Percentiles rank a stretch among this genome's conserved stretches.
These are phyloP conservation scores for Psilocybe cubensis DNA, from an alignment of 768 basidiomycete species.

Conservation along the genomic window DNA sequence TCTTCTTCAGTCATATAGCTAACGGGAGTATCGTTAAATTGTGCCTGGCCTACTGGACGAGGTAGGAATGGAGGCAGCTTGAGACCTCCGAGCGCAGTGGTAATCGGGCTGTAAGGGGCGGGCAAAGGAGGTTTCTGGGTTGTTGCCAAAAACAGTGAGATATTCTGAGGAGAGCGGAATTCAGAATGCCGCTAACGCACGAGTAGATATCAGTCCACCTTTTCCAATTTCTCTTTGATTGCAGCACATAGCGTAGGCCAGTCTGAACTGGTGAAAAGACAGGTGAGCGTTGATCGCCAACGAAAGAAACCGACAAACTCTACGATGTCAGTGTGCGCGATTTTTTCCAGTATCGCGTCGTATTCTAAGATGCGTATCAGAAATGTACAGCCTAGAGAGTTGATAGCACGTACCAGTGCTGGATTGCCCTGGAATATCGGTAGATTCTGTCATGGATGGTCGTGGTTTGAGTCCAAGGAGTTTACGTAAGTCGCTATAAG, in stretches of 20 bases:
- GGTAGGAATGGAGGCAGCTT: constrained; percentile 77
- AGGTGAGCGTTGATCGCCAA: constrained; percentile 6
- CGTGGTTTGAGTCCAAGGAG: background rate
- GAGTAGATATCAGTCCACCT: constrained; percentile 46
- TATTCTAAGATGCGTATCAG: constrained; percentile 29
- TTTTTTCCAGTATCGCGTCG: constrained; percentile 58
- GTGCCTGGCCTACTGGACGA: constrained; percentile 51
- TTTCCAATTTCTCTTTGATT: constrained; percentile 70
- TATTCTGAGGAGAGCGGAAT: constrained; percentile 43
- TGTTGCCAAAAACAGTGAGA: constrained; percentile 48
- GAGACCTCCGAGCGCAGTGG: constrained; percentile 58
- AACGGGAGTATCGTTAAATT: constrained; percentile 56
- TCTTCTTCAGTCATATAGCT: constrained; percentile 65
- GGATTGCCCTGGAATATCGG: background rate
- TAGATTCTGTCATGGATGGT: constrained; percentile 23
- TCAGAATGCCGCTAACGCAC: constrained; percentile 17
- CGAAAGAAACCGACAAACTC: constrained; percentile 54
- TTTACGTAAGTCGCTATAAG: background rate
- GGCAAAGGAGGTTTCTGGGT: constrained; percentile 39
- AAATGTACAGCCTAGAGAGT: too few relatives aligned
- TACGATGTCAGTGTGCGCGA: constrained; percentile 67
- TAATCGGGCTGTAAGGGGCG: constrained; percentile 43
- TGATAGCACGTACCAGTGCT: background rate
- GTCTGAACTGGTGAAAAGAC: constrained; percentile 49
- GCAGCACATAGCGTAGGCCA: constrained; percentile 73